Conservation (phyloP, 208 protist genomes). For the Histomonas meleagridis region DNA sequence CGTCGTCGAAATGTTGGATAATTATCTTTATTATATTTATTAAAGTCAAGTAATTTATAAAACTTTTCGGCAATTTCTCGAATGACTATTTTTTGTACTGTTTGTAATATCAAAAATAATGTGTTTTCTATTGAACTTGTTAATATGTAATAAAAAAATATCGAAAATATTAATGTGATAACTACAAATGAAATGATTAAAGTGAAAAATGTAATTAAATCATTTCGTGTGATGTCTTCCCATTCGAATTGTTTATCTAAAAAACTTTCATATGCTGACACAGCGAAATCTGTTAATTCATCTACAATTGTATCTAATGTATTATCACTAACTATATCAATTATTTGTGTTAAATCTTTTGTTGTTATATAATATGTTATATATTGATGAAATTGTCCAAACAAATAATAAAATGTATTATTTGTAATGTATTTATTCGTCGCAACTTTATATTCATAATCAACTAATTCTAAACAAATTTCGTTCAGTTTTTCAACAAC, state of each 20-base stretch:
- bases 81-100: neutral
- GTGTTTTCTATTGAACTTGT: neutral
- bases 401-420: neutral
- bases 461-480: neutral
- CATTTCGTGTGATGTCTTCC: neutral
- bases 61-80: neutral
- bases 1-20: neutral
- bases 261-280: neutral
- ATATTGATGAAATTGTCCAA: neutral
- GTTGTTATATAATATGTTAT: neutral
- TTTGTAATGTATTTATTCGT: neutral
- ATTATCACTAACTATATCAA: neutral
- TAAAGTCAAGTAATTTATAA: neutral
- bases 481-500: neutral
- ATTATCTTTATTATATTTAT: neutral
- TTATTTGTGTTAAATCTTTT: neutral
- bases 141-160: neutral
- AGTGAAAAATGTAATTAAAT: neutral
- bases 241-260: neutral
- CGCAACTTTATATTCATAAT: neutral
- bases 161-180: neutral
- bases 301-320: neutral
- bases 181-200: neutral
- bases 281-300: neutral
- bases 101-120: neutral